These are phyloP conservation scores for Puccinia hordei DNA, from an alignment of 1,284 basidiomycete species.

Conservation along the genomic window DNA sequence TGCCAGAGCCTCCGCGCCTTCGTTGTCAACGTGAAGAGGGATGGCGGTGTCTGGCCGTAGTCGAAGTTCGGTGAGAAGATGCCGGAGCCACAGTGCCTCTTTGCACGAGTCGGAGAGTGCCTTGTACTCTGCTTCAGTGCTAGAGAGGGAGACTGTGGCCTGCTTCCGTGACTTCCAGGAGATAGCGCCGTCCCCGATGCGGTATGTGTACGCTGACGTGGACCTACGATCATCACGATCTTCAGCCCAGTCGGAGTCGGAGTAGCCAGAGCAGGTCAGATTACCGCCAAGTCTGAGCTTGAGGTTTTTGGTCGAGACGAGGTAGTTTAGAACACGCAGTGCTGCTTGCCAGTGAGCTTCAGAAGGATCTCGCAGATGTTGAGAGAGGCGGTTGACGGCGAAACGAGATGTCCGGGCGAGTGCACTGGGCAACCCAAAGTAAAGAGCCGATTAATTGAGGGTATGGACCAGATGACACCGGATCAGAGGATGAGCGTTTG, in stretches of 20 bases:
- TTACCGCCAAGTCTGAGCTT: background rate
- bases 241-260: conserved; percentile 16
- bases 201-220: background rate
- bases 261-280: background rate
- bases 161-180: conserved; percentile 1
- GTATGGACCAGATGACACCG: background rate
- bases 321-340: background rate
- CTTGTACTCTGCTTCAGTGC: too few species aligned
- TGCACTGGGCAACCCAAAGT: background rate
- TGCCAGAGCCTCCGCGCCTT: too few species aligned
- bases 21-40: too few species aligned
- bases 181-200: background rate
- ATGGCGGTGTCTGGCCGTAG: too few species aligned
- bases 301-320: background rate
- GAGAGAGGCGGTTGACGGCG: background rate
- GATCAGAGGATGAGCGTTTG: background rate
- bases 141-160: background rate
- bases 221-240: background rate
- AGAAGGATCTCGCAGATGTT: conserved; percentile 3
- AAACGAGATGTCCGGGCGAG: background rate
- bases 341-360: background rate
- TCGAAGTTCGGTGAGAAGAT: too few species aligned
- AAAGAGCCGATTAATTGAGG: background rate
- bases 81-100: too few species aligned
- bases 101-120: too few species aligned